Conservation (phyloP, 2,329 filamentous ascomycete genomes). For the Blastomyces silverae region DNA sequence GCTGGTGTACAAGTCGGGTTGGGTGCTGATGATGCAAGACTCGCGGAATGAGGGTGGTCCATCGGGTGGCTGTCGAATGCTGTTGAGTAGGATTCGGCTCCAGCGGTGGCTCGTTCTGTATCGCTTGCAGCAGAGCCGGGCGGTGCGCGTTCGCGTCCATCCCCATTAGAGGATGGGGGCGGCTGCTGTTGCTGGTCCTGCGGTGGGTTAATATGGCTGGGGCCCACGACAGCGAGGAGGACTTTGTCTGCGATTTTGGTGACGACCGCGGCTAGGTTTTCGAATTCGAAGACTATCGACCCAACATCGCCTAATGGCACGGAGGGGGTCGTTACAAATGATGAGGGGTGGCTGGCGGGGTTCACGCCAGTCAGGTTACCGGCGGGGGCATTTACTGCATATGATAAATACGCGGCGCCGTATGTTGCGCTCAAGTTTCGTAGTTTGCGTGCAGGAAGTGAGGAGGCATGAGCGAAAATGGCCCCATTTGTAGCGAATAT, state of each 20-base stretch:
- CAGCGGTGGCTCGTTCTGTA: constrained; percentile 16
- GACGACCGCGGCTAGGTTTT: constrained; percentile 37
- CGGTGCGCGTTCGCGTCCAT: constrained; percentile 3
- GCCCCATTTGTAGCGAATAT: constrained; percentile 42
- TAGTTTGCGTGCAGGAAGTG: constrained; percentile 36
- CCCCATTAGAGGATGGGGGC: constrained; percentile 6
- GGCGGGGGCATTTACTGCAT: constrained; percentile 36
- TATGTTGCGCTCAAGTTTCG: constrained; percentile 41
- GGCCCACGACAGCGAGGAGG: constrained; percentile 38
- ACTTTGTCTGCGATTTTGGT: constrained; percentile 40
- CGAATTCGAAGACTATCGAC: constrained; percentile 40
- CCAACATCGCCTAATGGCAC: constrained; percentile 39
- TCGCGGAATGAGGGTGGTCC: constrained; percentile 11
- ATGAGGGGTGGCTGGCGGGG: constrained; percentile 39
- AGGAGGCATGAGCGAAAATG: constrained; percentile 40
- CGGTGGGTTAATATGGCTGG: constrained; percentile 18
- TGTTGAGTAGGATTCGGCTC: constrained; percentile 15
- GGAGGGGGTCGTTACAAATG: constrained; percentile 39
- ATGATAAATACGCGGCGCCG: constrained; percentile 40
- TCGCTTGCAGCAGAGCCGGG: constrained; percentile 20
- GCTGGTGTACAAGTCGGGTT: constrained; percentile 13
- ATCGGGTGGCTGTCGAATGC: constrained; percentile 14
- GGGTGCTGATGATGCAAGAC: constrained; percentile 21
- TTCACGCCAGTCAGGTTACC: constrained; percentile 41
- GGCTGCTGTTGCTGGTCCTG: constrained; percentile 1